Conservation (phyloP, 192 early-diverging fungal genomes). For the Gryganskiella cystojenkinii region DNA sequence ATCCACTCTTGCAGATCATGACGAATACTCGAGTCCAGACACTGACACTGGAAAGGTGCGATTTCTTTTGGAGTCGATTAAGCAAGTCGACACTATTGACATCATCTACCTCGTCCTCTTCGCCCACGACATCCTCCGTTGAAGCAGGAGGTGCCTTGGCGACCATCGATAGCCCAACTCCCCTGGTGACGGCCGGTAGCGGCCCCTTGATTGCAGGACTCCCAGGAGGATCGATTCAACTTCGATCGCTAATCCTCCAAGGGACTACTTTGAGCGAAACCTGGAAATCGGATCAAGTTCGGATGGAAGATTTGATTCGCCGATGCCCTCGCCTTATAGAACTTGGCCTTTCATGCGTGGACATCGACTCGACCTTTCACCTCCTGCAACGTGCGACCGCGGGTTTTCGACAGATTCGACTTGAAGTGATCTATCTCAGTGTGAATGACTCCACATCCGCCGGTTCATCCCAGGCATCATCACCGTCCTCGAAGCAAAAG, state of each 20-base stretch:
- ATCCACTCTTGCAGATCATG: constrained; percentile 33
- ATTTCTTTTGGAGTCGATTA: constrained; percentile 27
- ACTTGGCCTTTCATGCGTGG: constrained; percentile 14
- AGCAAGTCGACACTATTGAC: constrained; percentile 1
- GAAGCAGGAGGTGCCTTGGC: too few relatives aligned
- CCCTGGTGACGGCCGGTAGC: not conserved
- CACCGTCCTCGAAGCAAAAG: too few relatives aligned
- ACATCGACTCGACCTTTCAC: constrained; percentile 20
- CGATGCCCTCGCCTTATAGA: constrained; percentile 10
- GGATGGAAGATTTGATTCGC: constrained; percentile 16
- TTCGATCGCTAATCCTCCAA: constrained; percentile 18
- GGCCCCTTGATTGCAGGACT: not conserved
- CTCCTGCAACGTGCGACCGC: constrained; percentile 12
- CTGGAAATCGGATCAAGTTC: constrained; percentile 26
- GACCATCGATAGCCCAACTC: not conserved
- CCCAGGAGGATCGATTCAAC: not conserved
- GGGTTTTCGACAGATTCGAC: constrained; percentile 4
- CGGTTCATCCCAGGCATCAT: too few relatives aligned
- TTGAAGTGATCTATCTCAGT: constrained; percentile 6
- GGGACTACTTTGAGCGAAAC: constrained; percentile 12
- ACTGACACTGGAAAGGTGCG: constrained; percentile 9
- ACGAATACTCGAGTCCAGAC: constrained; percentile 14
- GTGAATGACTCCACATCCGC: not conserved
- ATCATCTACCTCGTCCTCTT: not conserved
- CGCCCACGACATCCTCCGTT: too few relatives aligned